Conservation (phyloP, 1,284 basidiomycete species). For the Pseudozyma sp. region DNA sequence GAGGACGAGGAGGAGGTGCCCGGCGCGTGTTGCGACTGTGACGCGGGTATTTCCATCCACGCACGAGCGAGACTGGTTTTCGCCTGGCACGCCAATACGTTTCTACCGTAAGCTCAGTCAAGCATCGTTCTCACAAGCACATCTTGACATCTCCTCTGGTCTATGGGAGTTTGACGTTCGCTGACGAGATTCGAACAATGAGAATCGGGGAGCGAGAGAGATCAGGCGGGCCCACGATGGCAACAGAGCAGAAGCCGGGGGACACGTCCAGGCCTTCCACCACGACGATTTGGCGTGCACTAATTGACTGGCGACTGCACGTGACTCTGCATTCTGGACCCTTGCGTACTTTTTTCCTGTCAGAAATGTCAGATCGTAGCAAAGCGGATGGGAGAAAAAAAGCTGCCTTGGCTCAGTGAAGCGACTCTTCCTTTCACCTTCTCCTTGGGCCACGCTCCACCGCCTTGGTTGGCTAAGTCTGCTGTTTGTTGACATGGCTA, state of each 20-base stretch:
- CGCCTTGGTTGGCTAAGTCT: no score
- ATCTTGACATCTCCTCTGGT: no score
- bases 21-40: slow-evolving; percentile 12
- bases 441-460: no score
- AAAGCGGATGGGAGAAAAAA: background rate
- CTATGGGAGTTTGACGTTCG: no score
- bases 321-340: slow-evolving; percentile 48
- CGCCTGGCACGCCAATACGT: background rate
- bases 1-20: slow-evolving; percentile 4
- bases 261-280: background rate
- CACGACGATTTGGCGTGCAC: slow-evolving; percentile 25
- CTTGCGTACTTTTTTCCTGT: background rate
- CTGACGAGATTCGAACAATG: no score
- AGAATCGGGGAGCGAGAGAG: no score
- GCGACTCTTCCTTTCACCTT: background rate
- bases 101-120: background rate
- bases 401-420: background rate
- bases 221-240: no score
- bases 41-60: slow-evolving; percentile 11
- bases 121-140: no score
- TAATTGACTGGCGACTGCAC: slow-evolving; percentile 48
- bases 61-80: slow-evolving; percentile 11
- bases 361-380: background rate
- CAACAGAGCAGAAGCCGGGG: no score
- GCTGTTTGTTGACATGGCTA: no score